These are phyloP conservation scores for Chionographis japonica DNA, from an alignment of 106 monocot species.

Conservation along the genomic window DNA sequence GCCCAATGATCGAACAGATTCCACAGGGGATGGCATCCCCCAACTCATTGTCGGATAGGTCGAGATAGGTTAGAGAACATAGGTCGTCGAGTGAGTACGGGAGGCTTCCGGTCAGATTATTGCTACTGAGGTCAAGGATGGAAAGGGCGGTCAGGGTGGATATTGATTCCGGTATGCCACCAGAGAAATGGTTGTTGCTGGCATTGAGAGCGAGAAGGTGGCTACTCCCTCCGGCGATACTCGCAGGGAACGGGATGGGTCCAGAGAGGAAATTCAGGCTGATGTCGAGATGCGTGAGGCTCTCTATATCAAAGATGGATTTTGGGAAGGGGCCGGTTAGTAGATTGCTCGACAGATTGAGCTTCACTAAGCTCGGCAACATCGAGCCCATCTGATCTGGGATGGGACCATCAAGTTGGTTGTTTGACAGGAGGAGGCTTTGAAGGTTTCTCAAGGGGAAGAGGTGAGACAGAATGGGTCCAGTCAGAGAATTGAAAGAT, in stretches of 20 bases:
- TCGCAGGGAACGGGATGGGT: constrained; percentile 25
- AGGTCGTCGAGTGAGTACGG: constrained; percentile 54
- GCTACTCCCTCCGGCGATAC: constrained; percentile 15
- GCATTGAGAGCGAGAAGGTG: constrained; percentile 74
- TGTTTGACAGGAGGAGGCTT: constrained; percentile 72
- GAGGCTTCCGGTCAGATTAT: constrained; percentile 52
- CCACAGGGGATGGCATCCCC: constrained; percentile 67
- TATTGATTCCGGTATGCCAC: constrained; percentile 36
- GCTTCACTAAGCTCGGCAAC: constrained; percentile 80
- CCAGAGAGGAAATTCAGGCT: constrained; percentile 69
- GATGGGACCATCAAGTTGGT: constrained; percentile 57
- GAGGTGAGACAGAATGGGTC: constrained; percentile 27
- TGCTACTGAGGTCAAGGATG: constrained; percentile 82
- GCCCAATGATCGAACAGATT: constrained; percentile 57
- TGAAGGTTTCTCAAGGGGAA: constrained; percentile 57
- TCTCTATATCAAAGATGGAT: constrained; percentile 49
- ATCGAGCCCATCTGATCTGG: constrained; percentile 44
- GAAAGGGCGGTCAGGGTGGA: constrained; percentile 76
- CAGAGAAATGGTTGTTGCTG: constrained; percentile 77
- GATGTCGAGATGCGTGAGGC: constrained; percentile 64
- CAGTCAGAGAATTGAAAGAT: constrained; percentile 69
- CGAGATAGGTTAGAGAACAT: constrained; percentile 67
- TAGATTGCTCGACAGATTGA: constrained; percentile 69
- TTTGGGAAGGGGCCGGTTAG: constrained; percentile 57
- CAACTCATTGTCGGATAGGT: constrained; percentile 70